Percentiles rank a stretch among this genome's conserved stretches.
These are phyloP conservation scores for Porcisia deanei DNA, from an alignment of 208 protist genomes.

Conservation along the genomic window DNA sequence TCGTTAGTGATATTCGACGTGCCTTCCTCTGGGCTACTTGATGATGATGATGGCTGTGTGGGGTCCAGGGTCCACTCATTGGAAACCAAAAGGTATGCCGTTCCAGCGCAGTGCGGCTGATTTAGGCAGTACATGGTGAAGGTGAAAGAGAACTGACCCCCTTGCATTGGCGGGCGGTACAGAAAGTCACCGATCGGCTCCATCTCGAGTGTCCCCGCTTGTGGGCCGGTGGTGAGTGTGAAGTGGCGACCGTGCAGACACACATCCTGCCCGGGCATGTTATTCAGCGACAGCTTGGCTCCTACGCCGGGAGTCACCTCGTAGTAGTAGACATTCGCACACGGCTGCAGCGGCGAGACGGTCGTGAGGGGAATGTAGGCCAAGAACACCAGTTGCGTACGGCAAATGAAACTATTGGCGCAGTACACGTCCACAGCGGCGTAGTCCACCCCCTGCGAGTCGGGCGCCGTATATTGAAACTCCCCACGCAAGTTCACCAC, in stretches of 20 bases:
- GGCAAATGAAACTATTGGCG: constrained; percentile 48
- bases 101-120: constrained; percentile 57
- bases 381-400: constrained; percentile 49
- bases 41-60: constrained; percentile 21
- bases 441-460: constrained; percentile 44
- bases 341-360: constrained; percentile 40
- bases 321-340: constrained; percentile 85
- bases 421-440: constrained; percentile 63
- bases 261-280: constrained; percentile 53
- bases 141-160: constrained; percentile 52
- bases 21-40: neutral
- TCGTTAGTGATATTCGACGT: constrained; percentile 43
- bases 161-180: constrained; percentile 44
- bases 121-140: constrained; percentile 79
- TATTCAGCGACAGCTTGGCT: constrained; percentile 61
- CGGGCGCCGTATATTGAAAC: constrained; percentile 64
- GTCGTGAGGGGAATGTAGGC: constrained; percentile 41
- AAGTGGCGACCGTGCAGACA: constrained; percentile 79
- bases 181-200: constrained; percentile 70
- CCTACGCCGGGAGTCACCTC: constrained; percentile 41
- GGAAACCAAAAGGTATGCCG: constrained; percentile 68
- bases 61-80: constrained; percentile 45
- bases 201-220: constrained; percentile 49
- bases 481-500: constrained; percentile 74
- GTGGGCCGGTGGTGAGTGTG: constrained; percentile 43